phyloP scores from a whole-genome alignment of 164 flowering plant species.

The Cinnamomum micranthum region DNA sequence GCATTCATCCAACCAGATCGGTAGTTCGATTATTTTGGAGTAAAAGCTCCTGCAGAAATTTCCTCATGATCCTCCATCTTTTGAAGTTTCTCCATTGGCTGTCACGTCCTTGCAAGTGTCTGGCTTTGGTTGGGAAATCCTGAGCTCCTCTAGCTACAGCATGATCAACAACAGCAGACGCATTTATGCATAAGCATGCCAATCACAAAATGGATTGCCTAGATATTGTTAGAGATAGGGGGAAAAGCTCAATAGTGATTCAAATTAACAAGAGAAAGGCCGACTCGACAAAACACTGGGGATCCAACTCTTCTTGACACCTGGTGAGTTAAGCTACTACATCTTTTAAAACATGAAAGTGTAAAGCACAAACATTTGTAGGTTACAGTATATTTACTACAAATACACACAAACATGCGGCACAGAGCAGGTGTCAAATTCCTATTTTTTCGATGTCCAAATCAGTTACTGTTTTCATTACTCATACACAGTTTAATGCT shows the following conservation, averaged over 20 bases:
- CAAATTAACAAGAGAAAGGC: not conserved
- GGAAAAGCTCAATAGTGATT: not conserved
- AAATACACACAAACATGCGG: not conserved
- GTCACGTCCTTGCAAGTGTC: not conserved
- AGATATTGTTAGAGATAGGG: not conserved
- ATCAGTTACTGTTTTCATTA: not conserved
- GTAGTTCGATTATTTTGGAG: not conserved
- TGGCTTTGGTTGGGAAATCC: constrained; percentile 1
- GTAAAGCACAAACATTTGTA: not conserved
- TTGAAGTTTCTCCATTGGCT: not conserved
- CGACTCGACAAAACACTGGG: not conserved
- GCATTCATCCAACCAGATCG: not conserved
- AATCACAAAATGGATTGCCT: not conserved
- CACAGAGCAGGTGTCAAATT: not conserved
- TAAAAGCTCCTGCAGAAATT: not conserved
- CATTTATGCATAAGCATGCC: not conserved
- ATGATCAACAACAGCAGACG: not conserved
- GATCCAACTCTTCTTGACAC: not conserved
- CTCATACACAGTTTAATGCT: not conserved
- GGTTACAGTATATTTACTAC: not conserved
- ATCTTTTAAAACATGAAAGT: not conserved
- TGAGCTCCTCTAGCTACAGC: constrained; percentile 10
- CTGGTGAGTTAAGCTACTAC: no score
- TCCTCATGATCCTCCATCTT: not conserved
- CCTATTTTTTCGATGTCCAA: not conserved